Evolutionary conservation across 768 basidiomycete genomes (phyloP), one percentile per base, ranked within the genome.

Genomic region (Rhizopogon vesiculosus): DNA sequence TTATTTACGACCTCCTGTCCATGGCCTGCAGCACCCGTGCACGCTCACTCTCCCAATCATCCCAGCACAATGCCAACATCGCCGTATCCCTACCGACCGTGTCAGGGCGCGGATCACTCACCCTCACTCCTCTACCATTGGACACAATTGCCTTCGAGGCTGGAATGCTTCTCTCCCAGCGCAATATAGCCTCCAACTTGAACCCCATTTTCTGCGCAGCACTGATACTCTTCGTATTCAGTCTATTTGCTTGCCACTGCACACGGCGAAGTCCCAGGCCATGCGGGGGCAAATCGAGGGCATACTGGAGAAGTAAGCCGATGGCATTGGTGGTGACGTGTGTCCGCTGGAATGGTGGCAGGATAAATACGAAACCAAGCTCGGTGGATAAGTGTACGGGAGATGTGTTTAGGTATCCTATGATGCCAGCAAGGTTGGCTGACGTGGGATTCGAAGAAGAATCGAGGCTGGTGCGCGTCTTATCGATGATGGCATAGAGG

Each of bases 131-230:
- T 0, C 54, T 60, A 0, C 70, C 76, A 59, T 77, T 79, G 8
- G 72, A 69, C 28, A 56, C 67, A 45, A 64, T 72, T 39, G 10
- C 66, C 68, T 50, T 78, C 82, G 45, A 33, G 31, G 31, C 31
- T 9, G 31, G 31, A 3, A 85, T 58, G 6, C 82, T 74, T 74
- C 83, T 85, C 88, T 25, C 25, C 25, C 25, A 25, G 45, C 79
- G 64, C 59, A 79, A 45, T 7, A 77, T 64, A 0, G 73, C 82
- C 63, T 91, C 88, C 33, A 67, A 56, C 52, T 65, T 69, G 64
- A 90, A 85, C 1, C 86, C 86, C 73, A 89, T 69, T 50, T 80
- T 72, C 62, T 82, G 71, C 0, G 87, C 87, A 25, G 3, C 72
- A 4, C 68, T 61, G 13, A 83, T 67, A 38, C 83, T 85, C 0